Base-by-base conservation (phyloP, 164 flowering plant species). In the Stephania cephalantha region DNA sequence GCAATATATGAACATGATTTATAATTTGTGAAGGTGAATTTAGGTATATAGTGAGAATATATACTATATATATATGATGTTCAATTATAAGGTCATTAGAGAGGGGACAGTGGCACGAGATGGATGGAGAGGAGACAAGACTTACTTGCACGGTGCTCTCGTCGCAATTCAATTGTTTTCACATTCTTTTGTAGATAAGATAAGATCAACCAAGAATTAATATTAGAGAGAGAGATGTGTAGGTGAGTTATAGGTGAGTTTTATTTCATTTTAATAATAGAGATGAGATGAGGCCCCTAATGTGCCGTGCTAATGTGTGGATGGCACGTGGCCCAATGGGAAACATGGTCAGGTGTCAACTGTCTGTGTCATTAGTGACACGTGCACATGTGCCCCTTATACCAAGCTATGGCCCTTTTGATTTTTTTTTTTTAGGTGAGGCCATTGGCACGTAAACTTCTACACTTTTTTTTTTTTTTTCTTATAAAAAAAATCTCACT, bases 241-340 rank as follows among this genome's bases (percentile, higher is more conserved):
- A 17, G 7, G 20, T 61, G 20, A 9, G n/a, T 58, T 6, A 17
- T 58, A 15, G n/a, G n/a, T 17, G 65, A 58, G 17, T 52, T 52
- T 52, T 2, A 15, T 52, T 53, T 53, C 18, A 12, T 18, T 58
- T 61, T 8, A 70, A 70, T 70, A 70, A 70, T 70, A 2, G 35
- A 20, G 15, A 29, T n/a, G 70, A 58, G 73, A 64, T 66, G 74
- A 66, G 77, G 30, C 64, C 75, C 70, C 61, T 15, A 7, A 11
- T 44, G 78, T 76, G 72, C 72, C 81, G 77, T 52, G 79, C 71
- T 22, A 65, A 42, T 42, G 70, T 30, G 4, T 25, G 12, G n/a
- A 46, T n/a, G 63, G 61, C 71, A 68, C 77, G 76, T 79, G 80
- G 80, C 68, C 78, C 67, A 77, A 77, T 31, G 46, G 67, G 70